Evolutionary conservation across 1,139 yeast genomes (phyloP).

Genomic region (Yamadazyma oceani): DNA sequence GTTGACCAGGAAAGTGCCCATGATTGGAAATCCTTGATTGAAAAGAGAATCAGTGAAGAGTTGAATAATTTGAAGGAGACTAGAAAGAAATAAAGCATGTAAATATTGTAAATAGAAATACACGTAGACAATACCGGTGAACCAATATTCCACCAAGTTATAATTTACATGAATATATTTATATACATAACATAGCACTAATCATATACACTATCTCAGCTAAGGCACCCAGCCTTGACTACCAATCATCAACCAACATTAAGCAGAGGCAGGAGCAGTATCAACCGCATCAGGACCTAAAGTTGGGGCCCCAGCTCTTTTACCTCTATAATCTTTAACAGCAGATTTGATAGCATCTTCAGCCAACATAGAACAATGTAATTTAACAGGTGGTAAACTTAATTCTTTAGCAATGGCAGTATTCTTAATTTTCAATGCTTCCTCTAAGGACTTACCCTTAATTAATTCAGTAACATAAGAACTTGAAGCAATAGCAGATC

Average conservation of each 20-base stretch:
- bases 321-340: slow-evolving; percentile 87
- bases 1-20: slow-evolving; percentile 74
- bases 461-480: slow-evolving; percentile 94
- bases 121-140: too few species aligned
- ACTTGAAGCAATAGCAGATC: slow-evolving; percentile 95
- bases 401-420: slow-evolving; percentile 91
- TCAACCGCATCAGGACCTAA: slow-evolving; percentile 49
- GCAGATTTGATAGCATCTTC: slow-evolving; percentile 98
- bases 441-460: slow-evolving; percentile 92
- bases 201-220: neutral
- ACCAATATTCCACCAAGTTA: too few species aligned
- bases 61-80: slow-evolving; percentile 39
- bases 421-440: slow-evolving; percentile 87
- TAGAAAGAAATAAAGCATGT: slow-evolving; percentile 15
- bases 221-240: too few species aligned
- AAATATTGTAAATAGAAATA: slow-evolving; percentile 6
- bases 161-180: slow-evolving; percentile 1
- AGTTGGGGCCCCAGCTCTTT: slow-evolving; percentile 54
- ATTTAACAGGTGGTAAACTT: slow-evolving; percentile 92
- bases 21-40: slow-evolving; percentile 65
- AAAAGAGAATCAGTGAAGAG: slow-evolving; percentile 64
- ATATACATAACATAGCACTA: neutral
- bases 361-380: slow-evolving; percentile 97
- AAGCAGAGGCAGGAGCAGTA: slow-evolving; percentile 11
- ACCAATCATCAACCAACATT: neutral